Conservation (phyloP, 1,139 yeast genomes). For the Blastobotrys illinoisensis region DNA sequence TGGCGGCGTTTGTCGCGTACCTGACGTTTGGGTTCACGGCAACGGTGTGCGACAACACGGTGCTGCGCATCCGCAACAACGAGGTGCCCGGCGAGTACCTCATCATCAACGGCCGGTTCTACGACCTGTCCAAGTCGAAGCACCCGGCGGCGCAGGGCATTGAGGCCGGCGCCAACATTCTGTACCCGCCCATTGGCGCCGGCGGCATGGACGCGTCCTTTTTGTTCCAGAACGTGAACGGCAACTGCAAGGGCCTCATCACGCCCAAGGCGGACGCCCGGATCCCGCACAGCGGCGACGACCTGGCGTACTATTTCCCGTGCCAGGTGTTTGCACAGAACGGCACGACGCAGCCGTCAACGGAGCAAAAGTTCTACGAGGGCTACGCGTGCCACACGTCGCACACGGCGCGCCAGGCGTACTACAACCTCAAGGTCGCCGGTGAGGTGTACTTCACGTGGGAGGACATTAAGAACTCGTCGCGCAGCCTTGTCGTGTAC, state of each 20-base stretch:
- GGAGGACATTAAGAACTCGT: slow-evolving; percentile 71
- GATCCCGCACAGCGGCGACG: slow-evolving; percentile 61
- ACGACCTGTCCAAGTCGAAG: slow-evolving; percentile 58
- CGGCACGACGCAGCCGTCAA: slow-evolving; percentile 63
- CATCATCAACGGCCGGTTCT: slow-evolving; percentile 77
- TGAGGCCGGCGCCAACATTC: slow-evolving; percentile 55
- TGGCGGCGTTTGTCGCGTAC: slow-evolving; percentile 78
- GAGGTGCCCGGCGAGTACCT: slow-evolving; percentile 57
- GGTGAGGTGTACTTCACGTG: slow-evolving; percentile 88
- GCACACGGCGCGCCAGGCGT: slow-evolving; percentile 57
- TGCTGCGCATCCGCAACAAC: slow-evolving; percentile 50
- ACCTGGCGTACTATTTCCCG: slow-evolving; percentile 95
- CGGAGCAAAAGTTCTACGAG: slow-evolving; percentile 51
- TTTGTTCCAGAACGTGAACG: slow-evolving; percentile 82
- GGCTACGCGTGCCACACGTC: slow-evolving; percentile 95
- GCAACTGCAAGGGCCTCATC: slow-evolving; percentile 79
- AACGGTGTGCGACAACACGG: slow-evolving; percentile 64
- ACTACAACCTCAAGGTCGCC: slow-evolving; percentile 51
- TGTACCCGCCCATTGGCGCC: slow-evolving; percentile 81
- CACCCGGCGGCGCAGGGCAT: slow-evolving; percentile 85
- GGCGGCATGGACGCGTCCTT: slow-evolving; percentile 89
- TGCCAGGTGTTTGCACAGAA: slow-evolving; percentile 67
- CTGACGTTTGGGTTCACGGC: slow-evolving; percentile 88
- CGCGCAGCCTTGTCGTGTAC: slow-evolving; percentile 76
- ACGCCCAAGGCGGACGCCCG: slow-evolving; percentile 64